Base-by-base conservation (phyloP, 345 rosid species). In the Camelina hispida region DNA sequence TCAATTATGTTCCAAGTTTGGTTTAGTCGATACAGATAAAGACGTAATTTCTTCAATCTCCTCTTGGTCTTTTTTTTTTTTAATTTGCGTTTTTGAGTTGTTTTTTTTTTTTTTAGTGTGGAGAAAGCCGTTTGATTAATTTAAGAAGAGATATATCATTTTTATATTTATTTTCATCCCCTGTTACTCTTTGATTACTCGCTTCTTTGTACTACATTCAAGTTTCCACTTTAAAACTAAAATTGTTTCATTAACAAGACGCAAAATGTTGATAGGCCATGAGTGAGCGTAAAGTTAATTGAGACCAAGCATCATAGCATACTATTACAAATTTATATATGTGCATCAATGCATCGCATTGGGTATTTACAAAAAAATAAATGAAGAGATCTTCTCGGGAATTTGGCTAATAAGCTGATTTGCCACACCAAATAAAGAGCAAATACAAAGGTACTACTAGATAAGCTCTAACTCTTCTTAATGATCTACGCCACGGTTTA, bases 1-100 rank as follows among this genome's bases (percentile, higher is more conserved):
- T 43, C 67, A 23, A 16, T 28, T 68, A 40, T 53, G 62, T 68
- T 54, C 62, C 72, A 68, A 68, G 62, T 16, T 68, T 68, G 62
- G 62, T 68, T 66, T 43, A 43, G 47, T 14, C 16, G 16, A 43
- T 14, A 5, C 47, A 43, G 7, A 14, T 43, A 43, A 14, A n/a
- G 16, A 43, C 16, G n/a, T 43, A 4, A 14, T 43, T 13, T 43
- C n/a, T 43, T 4, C n/a, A 43, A 43, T 43, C 47, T 43, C 47
- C 47, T 43, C 57, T 52, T 22, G 9, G 15, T 50, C 17, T 43
- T 43, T 1, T 43, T 43, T 43, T 25, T 25, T 25, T 25, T 25
- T 25, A 25, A 25, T 25, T 25, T 25, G 28, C 28, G 28, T 25
- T 25, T 25, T 25, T 25, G 28, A 25, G 28, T 25, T 23, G 25